phyloP scores from a whole-genome alignment of 192 early-diverging fungal species.

The Coemansia sp. region DNA sequence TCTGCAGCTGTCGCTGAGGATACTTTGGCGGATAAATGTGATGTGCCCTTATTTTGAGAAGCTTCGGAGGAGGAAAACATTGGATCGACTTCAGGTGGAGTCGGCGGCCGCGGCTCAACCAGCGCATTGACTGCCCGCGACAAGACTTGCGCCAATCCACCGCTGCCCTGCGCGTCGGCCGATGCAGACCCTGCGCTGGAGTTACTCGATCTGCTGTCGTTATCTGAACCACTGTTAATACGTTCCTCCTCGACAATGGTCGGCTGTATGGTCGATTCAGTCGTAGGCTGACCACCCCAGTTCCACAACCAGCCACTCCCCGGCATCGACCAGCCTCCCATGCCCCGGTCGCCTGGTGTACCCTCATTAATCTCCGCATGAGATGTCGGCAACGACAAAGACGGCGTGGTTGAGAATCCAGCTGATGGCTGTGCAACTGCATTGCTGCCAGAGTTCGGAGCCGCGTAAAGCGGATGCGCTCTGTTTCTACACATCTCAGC shows the following conservation, averaged over 20 bases:
- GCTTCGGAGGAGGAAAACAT: constrained; percentile 7
- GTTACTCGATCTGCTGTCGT: constrained; percentile 8
- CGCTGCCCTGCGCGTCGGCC: not conserved
- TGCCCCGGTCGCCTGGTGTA: not conserved
- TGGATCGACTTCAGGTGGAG: constrained; percentile 44
- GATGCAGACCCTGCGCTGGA: not conserved
- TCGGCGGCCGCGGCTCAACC: constrained; percentile 42
- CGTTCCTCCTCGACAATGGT: not conserved
- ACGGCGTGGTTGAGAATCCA: too few relatives aligned
- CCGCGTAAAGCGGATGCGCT: not conserved
- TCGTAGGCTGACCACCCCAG: constrained; percentile 10
- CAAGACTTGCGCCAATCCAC: constrained; percentile 38
- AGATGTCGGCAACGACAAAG: too few relatives aligned
- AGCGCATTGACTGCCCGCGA: constrained; percentile 45
- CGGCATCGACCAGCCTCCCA: constrained; percentile 10
- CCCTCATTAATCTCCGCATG: too few relatives aligned
- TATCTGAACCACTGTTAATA: not conserved
- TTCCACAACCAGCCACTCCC: constrained; percentile 34
- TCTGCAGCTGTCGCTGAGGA: not conserved
- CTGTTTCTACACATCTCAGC: not conserved
- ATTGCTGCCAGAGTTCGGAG: not conserved
- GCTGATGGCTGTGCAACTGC: too few relatives aligned
- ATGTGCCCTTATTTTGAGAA: too few relatives aligned
- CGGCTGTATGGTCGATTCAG: not conserved
- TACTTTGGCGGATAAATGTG: not conserved